Evolutionary conservation across 306 rosid genomes (phyloP).

Genomic region (Gastrolobium villosum): DNA sequence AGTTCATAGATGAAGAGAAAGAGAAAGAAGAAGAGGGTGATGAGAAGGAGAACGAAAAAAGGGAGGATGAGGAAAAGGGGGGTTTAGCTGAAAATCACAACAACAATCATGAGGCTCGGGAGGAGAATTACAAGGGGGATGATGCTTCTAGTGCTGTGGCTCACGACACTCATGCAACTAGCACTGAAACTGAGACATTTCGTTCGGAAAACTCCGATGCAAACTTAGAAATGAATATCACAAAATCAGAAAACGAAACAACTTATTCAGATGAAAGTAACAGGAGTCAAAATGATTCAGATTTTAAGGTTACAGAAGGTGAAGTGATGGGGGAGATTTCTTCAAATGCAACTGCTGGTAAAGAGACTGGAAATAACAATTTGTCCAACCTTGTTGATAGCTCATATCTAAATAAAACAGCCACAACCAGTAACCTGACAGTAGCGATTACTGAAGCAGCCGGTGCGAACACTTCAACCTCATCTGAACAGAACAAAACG

Average conservation of each 20-base stretch:
- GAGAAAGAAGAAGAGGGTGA: constrained; percentile 61
- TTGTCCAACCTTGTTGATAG: constrained; percentile 47
- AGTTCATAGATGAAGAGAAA: constrained; percentile 69
- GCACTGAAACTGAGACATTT: constrained; percentile 53
- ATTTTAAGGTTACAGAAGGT: constrained; percentile 53
- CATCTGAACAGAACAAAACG: constrained; percentile 55
- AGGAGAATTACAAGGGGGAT: constrained; percentile 90
- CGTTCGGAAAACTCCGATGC: constrained; percentile 58
- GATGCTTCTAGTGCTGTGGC: constrained; percentile 99
- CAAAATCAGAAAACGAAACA: constrained; percentile 50
- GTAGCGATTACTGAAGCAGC: constrained; percentile 41
- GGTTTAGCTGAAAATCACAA: constrained; percentile 57
- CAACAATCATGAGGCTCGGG: constrained; percentile 83
- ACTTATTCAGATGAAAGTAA: constrained; percentile 45
- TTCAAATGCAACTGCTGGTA: constrained; percentile 48
- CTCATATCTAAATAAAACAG: constrained; percentile 46
- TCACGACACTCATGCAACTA: constrained; percentile 68
- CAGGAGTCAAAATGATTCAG: constrained; percentile 51
- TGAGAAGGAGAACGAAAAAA: constrained; percentile 57
- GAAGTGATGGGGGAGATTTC: constrained; percentile 47
- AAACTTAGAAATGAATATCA: constrained; percentile 44
- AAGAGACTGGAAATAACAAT: constrained; percentile 45
- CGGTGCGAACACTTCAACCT: constrained; percentile 36
- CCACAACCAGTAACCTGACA: constrained; percentile 44
- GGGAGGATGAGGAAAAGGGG: constrained; percentile 60